Base-by-base conservation (phyloP, 495 filamentous ascomycete species). In the Aspergillus conjunctus region DNA sequence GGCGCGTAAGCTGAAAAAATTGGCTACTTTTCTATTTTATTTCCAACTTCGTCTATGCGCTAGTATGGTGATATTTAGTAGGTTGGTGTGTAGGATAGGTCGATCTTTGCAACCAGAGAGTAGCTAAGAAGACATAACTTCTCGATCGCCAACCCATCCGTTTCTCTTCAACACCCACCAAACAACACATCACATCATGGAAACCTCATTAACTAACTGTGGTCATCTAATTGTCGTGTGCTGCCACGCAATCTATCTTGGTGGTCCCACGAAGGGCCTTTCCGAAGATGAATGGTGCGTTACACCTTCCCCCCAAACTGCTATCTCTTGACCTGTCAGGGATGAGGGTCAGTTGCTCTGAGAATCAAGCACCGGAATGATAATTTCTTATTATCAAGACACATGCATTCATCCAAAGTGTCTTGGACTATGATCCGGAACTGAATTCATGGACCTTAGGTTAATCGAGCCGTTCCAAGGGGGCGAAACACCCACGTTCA, bases 221-320 rank as follows among this genome's bases (percentile, higher is more conserved):
- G 67, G 41, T 12, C 73, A 89, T 64, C 79, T 93, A 0, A 83
- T 94, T 4, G 72, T 93, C 46, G 88, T 93, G 50, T 92, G 90
- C 72, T 91, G 91, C 64, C 91, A 95, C 69, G 89, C 85, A 0
- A 91, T 94, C 33, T 94, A 89, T 79, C 71, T 81, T 17, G 86
- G 87, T 45, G 89, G 88, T 0, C 76, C 80, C n/a, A 73, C 73
- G 3, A 73, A 79, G 6, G 89, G 87, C 11, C 56, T 67, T 18
- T 74, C 81, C 46, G 88, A 90, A 65, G 58, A 72, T 15, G 88
- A 92, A 71, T 93, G 90, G 90, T 86, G 81, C 53, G 70, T 60
- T 7, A 11, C 30, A 33, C 17, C 45, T 26, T 20, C 48, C 15
- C 46, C 10, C 15, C 30, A 58, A 22, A 31, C 41, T 21, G 3